Percentiles rank a stretch among this genome's conserved stretches.
These are phyloP conservation scores for Coemansia asiatica DNA, from an alignment of 192 early-diverging fungal genomes.

Conservation along the genomic window DNA sequence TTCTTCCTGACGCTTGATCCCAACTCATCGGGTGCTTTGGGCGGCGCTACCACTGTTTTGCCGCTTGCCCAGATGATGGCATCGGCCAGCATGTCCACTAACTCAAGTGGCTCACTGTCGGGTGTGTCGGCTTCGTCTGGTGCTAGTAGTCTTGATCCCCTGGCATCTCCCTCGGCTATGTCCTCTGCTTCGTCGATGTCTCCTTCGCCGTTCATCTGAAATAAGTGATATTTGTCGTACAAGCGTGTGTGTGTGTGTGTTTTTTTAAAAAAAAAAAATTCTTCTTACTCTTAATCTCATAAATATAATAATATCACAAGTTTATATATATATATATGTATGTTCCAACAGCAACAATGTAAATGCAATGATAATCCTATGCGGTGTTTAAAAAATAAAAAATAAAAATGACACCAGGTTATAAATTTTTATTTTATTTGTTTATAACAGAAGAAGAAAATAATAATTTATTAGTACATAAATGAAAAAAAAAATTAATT, in stretches of 20 bases:
- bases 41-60: constrained; percentile 29
- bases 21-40: neutral
- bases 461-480: too few species aligned
- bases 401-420: too few species aligned
- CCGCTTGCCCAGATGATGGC: constrained; percentile 39
- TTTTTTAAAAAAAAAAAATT: too few species aligned
- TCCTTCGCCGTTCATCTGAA: neutral
- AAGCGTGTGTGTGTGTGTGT: too few species aligned
- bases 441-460: too few species aligned
- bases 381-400: too few species aligned
- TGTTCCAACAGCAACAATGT: too few species aligned
- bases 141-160: neutral
- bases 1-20: constrained; percentile 45
- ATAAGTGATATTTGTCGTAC: neutral
- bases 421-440: too few species aligned
- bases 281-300: too few species aligned
- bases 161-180: neutral
- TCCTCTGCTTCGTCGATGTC: neutral
- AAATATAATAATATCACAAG: too few species aligned
- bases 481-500: neutral
- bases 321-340: too few species aligned
- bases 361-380: too few species aligned
- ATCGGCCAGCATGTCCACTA: constrained; percentile 12
- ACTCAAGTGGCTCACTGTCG: neutral
- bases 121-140: neutral